Conservation (phyloP, 2,329 filamentous ascomycete species). For the Aureobasidium sp. region DNA sequence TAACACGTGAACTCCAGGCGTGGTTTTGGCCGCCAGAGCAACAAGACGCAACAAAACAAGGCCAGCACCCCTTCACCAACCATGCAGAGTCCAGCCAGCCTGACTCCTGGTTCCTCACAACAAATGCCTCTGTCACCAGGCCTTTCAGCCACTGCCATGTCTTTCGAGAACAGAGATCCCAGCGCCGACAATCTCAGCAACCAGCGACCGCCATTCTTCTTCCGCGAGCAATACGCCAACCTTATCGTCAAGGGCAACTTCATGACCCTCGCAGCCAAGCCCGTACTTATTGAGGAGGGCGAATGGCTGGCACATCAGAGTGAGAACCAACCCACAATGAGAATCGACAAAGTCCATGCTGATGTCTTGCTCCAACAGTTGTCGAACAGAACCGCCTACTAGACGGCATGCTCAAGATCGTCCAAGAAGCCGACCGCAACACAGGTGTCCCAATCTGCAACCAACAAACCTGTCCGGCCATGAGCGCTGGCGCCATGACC, state of each 20-base stretch:
- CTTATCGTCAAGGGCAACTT: conserved; percentile 97
- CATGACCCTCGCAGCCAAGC: conserved; percentile 86
- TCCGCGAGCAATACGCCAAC: conserved; percentile 65
- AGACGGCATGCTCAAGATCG: conserved; percentile 79
- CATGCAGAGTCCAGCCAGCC: conserved; percentile 22
- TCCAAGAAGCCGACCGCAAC: conserved; percentile 76
- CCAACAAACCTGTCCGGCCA: conserved; percentile 71
- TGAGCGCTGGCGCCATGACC: conserved; percentile 94
- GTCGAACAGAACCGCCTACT: conserved; percentile 88
- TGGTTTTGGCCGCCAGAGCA: conserved; percentile 22
- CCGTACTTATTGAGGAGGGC: conserved; percentile 85
- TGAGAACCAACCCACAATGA: conserved; percentile 30
- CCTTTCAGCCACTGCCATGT: conserved; percentile 53
- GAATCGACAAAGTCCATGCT: neutral
- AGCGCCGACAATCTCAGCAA: conserved; percentile 34
- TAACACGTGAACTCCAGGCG: conserved; percentile 18
- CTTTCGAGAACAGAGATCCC: conserved; percentile 50
- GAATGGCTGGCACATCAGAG: conserved; percentile 96
- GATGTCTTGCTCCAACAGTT: conserved; percentile 42
- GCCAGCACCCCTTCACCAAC: conserved; percentile 24
- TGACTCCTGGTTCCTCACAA: conserved; percentile 15
- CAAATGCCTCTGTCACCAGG: conserved; percentile 21
- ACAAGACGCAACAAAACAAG: conserved; percentile 21
- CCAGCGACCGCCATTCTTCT: conserved; percentile 63
- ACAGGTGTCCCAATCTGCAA: conserved; percentile 74